Evolutionary conservation across 2,329 filamentous ascomycete genomes (phyloP), one percentile per base, ranked within the genome.

Genomic region (Alternaria brassicicola): DNA sequence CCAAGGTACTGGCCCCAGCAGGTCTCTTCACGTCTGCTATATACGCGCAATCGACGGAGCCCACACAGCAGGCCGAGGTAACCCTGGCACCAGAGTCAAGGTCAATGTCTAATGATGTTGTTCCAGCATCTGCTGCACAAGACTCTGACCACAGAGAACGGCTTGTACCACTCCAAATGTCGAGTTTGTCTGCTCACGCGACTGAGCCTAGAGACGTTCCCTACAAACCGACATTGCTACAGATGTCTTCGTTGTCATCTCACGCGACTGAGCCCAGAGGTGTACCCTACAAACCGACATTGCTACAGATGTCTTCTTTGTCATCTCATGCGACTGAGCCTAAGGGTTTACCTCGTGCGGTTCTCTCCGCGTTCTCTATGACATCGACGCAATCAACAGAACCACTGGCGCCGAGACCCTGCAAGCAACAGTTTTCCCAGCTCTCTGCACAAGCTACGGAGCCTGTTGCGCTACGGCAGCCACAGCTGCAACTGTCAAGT

Each of bases 1-100:
- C 62, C 9, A 76, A 64, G 31, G 54, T 59, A 15, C 50, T 68
- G 26, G 56, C 52, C 30, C 52, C 65, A 26, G 55, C 57, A 30
- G 62, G 64, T n/a, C 57, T 77, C 15, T 58, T 65, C 36, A 69
- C 72, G 33, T 76, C 75, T 33, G 61, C 63, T 9, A 62, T 77
- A 25, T 65, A 67, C 41, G 61, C 69, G 28, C 72, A 76, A 53
- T 61, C 66, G 33, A 69, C 69, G 12, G 71, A 69, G 51, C 68
- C 71, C 15, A 33, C 51, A 19, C 60, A 62, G 35, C 54, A 54
- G n/a, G 46, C 25, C 21, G 52, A 53, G 33, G 1, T 51, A 30
- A 47, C 21, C 15, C n/a, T 45, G 13, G 38, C 47, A 25, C 35
- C 47, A 17, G 36, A 45, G 3, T 49, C 56, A 10, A 58, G 38